Evolutionary conservation across 371 early-diverging fungal species (phyloP), one percentile per base, ranked within the genome.

Genomic region (Sporodiniella umbellata): DNA sequence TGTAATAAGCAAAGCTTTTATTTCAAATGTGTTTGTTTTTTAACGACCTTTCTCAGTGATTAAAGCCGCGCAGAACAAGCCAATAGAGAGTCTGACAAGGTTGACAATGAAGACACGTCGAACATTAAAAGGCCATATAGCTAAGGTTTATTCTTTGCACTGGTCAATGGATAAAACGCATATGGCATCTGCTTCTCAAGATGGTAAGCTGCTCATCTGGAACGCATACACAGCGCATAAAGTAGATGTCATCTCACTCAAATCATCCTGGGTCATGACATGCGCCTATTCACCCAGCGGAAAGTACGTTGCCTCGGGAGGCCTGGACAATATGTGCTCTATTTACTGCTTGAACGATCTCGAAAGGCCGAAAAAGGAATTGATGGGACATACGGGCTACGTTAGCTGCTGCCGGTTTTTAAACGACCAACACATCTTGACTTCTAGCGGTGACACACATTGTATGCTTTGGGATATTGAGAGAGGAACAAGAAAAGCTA

Each of bases 61-160:
- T 35, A 47, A 60, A 51, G 78, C 79, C 65, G 80, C 85, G 17
- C 72, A 79, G 51, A 75, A 74, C 23, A 60, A n/a, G n/a, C n/a
- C n/a, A n/a, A n/a, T 86, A n/a, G 85, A 92, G 45, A 84, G 90
- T 11, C 72, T 97, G 42, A 95, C 96, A n/a, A 80, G 93, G 33
- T 76, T 94, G 39, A 81, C 80, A 28, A 93, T 97, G 88, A 95
- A 94, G 65, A 94, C 95, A 52, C 89, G 96, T 24, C 83, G 97
- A 49, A 93, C 89, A 26, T 79, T 98, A 28, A 94, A 93, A 72
- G 98, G 98, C 30, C 98, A 98, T 74, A 74, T 96, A 46, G 96
- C 96, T 28, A 98, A 98, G 65, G 93, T 98, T 56, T 97, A 98
- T 64, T 95, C 98, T n/a, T 95, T 98, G 96, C 95, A 98, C 69